Evolutionary conservation across 2,329 filamentous ascomycete species (phyloP).

Genomic region (Colletotrichum brevisporum): DNA sequence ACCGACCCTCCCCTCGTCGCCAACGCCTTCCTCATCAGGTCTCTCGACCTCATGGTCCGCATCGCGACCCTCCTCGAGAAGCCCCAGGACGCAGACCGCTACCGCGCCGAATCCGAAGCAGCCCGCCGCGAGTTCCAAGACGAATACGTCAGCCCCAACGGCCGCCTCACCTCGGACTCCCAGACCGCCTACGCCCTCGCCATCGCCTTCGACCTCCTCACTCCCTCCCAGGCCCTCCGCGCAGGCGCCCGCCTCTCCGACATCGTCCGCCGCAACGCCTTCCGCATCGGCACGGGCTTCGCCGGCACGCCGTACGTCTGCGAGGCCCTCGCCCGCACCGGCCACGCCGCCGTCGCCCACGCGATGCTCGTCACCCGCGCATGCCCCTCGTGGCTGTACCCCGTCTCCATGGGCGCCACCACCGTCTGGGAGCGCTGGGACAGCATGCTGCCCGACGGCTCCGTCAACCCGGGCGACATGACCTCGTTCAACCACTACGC

Average conservation of each 20-base stretch:
- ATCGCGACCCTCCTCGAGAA: constrained; percentile 16
- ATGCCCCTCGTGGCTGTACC: constrained; percentile 56
- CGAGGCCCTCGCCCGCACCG: constrained; percentile 35
- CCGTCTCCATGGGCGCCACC: constrained; percentile 55
- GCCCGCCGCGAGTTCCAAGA: constrained; percentile 41
- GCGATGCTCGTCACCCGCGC: constrained; percentile 53
- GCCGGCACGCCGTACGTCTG: constrained; percentile 44
- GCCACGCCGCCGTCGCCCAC: constrained; percentile 47
- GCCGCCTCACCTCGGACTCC: constrained; percentile 40
- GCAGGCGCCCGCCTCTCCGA: constrained; percentile 24
- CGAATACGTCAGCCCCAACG: constrained; percentile 43
- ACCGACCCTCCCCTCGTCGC: constrained; percentile 50
- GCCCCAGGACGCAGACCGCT: background rate
- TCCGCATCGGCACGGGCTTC: constrained; percentile 44
- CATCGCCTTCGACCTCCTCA: constrained; percentile 42
- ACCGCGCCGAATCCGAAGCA: background rate
- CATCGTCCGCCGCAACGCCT: constrained; percentile 9
- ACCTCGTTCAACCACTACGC: constrained; percentile 60
- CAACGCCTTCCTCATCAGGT: constrained; percentile 49
- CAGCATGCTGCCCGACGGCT: constrained; percentile 53
- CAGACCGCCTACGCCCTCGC: constrained; percentile 44
- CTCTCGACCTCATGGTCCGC: background rate
- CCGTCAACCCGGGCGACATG: constrained; percentile 57
- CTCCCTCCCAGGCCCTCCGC: background rate
- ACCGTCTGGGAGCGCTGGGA: constrained; percentile 61